phyloP scores from a whole-genome alignment of 345 rosid genomes.

The Eutrema japonicum region DNA sequence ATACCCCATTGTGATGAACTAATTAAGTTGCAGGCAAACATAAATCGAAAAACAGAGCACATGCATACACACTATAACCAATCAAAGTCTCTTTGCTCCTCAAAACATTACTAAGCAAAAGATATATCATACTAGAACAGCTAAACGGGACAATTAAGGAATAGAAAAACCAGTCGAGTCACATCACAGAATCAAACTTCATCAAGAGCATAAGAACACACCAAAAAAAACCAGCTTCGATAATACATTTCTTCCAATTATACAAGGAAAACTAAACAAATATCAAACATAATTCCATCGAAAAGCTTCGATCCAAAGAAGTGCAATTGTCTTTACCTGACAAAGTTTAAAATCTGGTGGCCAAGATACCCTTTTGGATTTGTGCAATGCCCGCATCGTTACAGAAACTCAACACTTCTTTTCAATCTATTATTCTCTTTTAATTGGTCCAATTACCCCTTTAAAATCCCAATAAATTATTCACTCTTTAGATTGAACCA shows the following conservation, averaged over 20 bases:
- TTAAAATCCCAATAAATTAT: constrained; percentile 20
- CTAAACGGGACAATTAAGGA: background rate
- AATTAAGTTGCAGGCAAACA: background rate
- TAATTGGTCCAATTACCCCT: constrained; percentile 26
- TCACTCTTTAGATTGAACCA: constrained; percentile 35
- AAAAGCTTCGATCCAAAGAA: constrained; percentile 18
- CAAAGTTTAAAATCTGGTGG: constrained; percentile 93
- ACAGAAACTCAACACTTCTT: constrained; percentile 43
- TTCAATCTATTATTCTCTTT: constrained; percentile 19
- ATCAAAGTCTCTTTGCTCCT: constrained; percentile 10
- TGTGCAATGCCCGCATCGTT: constrained; percentile 77
- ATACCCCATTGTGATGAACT: background rate
- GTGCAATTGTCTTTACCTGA: constrained; percentile 70
- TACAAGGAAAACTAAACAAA: background rate
- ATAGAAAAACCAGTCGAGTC: background rate
- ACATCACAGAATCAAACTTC: background rate
- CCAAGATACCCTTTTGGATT: constrained; percentile 91
- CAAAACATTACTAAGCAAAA: constrained; percentile 16
- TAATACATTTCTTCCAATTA: background rate
- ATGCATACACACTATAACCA: background rate
- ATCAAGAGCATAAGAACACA: background rate
- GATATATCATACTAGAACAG: background rate
- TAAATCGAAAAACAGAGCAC: background rate
- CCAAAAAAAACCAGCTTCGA: background rate
- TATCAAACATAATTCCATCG: background rate